Conservation (phyloP, 2,329 filamentous ascomycete genomes). For the Plenodomus biglobosus region DNA sequence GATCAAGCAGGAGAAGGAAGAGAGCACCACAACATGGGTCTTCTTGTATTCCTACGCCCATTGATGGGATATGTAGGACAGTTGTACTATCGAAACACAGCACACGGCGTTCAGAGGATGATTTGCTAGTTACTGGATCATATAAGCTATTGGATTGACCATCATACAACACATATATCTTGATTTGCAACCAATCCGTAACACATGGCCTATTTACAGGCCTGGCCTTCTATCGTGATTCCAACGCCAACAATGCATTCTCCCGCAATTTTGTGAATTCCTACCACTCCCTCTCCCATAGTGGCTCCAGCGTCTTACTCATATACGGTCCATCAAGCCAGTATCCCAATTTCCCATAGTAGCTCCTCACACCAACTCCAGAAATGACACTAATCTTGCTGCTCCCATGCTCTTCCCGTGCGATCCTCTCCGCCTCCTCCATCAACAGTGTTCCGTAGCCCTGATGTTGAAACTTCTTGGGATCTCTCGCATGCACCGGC, state of each 20-base stretch:
- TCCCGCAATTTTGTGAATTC: neutral
- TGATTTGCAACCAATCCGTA: neutral
- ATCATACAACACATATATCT: neutral
- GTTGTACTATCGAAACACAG: slow-evolving; percentile 15
- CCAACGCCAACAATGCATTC: slow-evolving; percentile 17
- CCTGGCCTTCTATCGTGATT: too few species aligned
- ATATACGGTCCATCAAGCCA: slow-evolving; percentile 85
- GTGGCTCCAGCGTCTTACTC: slow-evolving; percentile 41
- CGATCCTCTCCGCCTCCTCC: slow-evolving; percentile 97
- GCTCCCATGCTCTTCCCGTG: slow-evolving; percentile 89
- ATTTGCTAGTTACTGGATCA: neutral
- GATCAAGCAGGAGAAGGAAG: neutral
- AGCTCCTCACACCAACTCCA: slow-evolving; percentile 93
- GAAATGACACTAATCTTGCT: slow-evolving; percentile 95
- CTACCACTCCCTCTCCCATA: slow-evolving; percentile 39
- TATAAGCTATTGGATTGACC: neutral
- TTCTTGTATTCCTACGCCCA: neutral
- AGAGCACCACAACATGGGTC: neutral
- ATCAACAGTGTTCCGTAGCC: slow-evolving; percentile 94
- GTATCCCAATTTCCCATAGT: slow-evolving; percentile 92
- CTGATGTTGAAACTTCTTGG: slow-evolving; percentile 97
- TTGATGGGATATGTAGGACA: neutral
- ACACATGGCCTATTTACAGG: slow-evolving; percentile 1
- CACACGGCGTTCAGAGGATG: slow-evolving; percentile 20
- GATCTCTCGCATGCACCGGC: slow-evolving; percentile 93